Conservation (phyloP, 768 basidiomycete genomes). For the Floccularia luteovirens region DNA sequence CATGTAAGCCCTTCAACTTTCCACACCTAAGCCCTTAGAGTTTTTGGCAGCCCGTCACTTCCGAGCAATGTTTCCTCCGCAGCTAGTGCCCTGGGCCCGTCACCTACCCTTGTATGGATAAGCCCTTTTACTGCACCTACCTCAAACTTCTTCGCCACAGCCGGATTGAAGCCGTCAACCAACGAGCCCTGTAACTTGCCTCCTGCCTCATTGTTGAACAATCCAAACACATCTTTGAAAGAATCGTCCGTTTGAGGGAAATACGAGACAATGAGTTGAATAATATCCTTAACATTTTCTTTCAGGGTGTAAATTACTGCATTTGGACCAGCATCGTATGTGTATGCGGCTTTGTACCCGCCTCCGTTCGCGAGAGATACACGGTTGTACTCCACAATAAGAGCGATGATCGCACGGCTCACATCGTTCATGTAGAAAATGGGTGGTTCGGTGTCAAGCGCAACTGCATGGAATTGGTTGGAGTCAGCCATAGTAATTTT, state of each 20-base stretch:
- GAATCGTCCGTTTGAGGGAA: conserved; percentile 73
- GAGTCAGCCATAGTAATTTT: conserved; percentile 94
- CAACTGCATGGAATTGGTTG: conserved; percentile 98
- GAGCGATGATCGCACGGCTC: conserved; percentile 81
- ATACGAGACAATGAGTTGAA: conserved; percentile 68
- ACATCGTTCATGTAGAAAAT: conserved; percentile 99
- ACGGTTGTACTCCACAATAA: conserved; percentile 92
- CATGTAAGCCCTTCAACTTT: no score
- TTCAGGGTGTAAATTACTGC: conserved; percentile 91
- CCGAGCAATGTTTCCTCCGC: conserved; percentile 60
- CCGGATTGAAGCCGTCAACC: conserved; percentile 69
- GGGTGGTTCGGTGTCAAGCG: conserved; percentile 93
- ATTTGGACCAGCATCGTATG: conserved; percentile 98
- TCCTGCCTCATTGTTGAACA: conserved; percentile 40
- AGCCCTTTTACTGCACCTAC: conserved; percentile 79
- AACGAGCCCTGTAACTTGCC: conserved; percentile 38
- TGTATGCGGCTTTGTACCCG: conserved; percentile 86
- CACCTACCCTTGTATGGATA: conserved; percentile 91
- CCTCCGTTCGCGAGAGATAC: conserved; percentile 46
- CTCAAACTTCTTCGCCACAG: conserved; percentile 66
- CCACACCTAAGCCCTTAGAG: conserved; percentile 15
- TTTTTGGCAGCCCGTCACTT: conserved; percentile 61
- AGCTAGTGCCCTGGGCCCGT: conserved; percentile 73
- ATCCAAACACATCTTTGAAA: conserved; percentile 70
- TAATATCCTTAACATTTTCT: conserved; percentile 71